Conservation (phyloP, 768 basidiomycete species). For the Pisolithus sp. region DNA sequence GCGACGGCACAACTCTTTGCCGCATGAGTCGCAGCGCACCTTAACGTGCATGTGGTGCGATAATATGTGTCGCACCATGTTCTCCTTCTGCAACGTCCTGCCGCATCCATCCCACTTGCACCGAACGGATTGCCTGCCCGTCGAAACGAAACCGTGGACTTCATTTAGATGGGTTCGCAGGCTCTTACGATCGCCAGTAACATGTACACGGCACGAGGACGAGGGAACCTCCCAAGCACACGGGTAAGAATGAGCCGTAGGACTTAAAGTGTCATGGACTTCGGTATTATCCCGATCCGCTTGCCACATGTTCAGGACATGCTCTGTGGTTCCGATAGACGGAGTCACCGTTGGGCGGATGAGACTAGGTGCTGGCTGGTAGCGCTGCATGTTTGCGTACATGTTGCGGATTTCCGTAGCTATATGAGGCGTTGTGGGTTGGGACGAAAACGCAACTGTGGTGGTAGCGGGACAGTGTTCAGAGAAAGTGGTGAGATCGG, state of each 20-base stretch:
- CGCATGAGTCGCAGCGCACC: constrained; percentile 8
- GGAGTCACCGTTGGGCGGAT: background rate
- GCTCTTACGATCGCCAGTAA: constrained; percentile 1
- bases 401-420: background rate
- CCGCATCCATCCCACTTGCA: constrained; percentile 14
- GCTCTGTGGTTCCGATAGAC: background rate
- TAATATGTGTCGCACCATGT: constrained; percentile 14
- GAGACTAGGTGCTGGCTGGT: background rate
- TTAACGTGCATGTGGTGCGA: constrained; percentile 10
- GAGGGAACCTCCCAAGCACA: background rate
- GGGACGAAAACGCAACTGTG: background rate
- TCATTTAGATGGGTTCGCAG: constrained; percentile 14
- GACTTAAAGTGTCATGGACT: background rate
- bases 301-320: background rate
- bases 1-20: constrained; percentile 11
- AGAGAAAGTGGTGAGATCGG: background rate
- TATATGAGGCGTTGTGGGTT: background rate
- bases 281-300: background rate
- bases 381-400: background rate
- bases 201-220: constrained; percentile 1
- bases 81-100: constrained; percentile 9
- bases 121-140: background rate
- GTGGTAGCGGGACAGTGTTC: background rate
- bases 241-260: background rate
- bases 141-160: constrained; percentile 3